Evolutionary conservation across 768 basidiomycete genomes (phyloP), one percentile per base, ranked within the genome.

Genomic region (Lentinula detonsa): DNA sequence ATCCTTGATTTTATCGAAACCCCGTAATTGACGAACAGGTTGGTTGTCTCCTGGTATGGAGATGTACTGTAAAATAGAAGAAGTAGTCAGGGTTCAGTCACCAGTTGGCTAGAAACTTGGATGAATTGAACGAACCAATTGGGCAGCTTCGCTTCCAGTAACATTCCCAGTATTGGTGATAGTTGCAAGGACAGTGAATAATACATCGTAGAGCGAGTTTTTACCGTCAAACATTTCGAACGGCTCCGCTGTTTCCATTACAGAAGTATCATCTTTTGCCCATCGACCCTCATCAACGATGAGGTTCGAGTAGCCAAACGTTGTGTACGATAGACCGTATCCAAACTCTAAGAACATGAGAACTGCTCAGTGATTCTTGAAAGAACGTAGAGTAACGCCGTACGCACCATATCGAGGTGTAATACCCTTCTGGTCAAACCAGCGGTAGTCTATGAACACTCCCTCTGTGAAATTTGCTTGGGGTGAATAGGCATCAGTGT

Each of bases 281-380:
- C 39, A 49, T 11, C 18, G 18, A 37, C 48, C n/a, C 1, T 37
- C 4, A 11, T 50, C 56, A 18, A 57, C 42, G 18, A 66, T 45
- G 11, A 81, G 57, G 52, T 71, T 66, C 3, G 75, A 72, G 66
- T 79, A 81, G 8, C 73, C 65, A 69, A 84, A 84, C 0, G 71
- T 72, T 23, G 82, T 81, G 69, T 85, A 85, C 1, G 73, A 75
- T 28, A 83, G 69, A 5, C 82, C 82, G 61, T 73, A 81, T 0
- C 81, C 82, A 68, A 82, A 83, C 49, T 76, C 69, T 58, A 21
- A 57, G 21, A 21, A 13, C 1, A 55, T 4, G 13, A 5, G 18
- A 28, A 37, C 11, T 8, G 9, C 35, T 42, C 1, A 39, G 35
- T 35, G 4, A 28, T 23, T 3, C 3, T 55, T 3, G 1, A 1